phyloP scores from a whole-genome alignment of 257 asterid genomes.

The Nyctanthes arbortristis region DNA sequence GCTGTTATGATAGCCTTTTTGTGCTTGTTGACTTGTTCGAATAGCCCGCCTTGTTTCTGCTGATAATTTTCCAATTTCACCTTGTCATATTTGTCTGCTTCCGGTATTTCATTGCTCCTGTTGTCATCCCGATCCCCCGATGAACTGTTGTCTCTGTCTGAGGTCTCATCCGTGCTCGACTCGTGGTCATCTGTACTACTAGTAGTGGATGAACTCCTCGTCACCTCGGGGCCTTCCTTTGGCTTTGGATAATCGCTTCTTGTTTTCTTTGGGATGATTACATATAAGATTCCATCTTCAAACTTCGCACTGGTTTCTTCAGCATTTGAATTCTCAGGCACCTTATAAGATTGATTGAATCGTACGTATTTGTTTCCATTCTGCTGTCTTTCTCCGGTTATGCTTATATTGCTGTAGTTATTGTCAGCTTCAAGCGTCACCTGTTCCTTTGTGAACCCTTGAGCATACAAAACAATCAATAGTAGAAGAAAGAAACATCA shows the following conservation, averaged over 20 bases:
- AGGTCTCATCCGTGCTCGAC: not conserved
- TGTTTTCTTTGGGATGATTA: conserved; percentile 32
- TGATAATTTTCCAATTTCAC: not conserved
- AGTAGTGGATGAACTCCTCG: not conserved
- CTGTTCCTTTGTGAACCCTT: conserved; percentile 38
- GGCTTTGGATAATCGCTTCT: too few relatives aligned
- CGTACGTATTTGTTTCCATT: conserved; percentile 27
- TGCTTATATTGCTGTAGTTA: conserved; percentile 19
- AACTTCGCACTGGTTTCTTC: conserved; percentile 33
- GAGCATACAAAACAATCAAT: too few relatives aligned
- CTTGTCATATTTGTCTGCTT: conserved; percentile 22
- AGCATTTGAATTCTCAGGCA: conserved; percentile 34
- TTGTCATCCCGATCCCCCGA: too few relatives aligned
- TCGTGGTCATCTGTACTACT: conserved; percentile 14
- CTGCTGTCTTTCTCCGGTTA: conserved; percentile 37
- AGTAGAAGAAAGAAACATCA: not conserved
- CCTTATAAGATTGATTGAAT: conserved; percentile 31
- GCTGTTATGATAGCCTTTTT: conserved; percentile 29
- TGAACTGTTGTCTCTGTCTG: not conserved
- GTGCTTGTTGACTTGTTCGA: conserved; percentile 22
- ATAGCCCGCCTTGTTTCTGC: conserved; percentile 6
- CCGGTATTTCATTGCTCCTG: not conserved
- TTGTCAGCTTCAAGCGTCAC: conserved; percentile 33
- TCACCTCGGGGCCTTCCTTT: not conserved
- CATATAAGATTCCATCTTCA: conserved; percentile 38